phyloP scores from a whole-genome alignment of 108 stramenopile genomes.

The Cyclotella choctawhatcheeana region DNA sequence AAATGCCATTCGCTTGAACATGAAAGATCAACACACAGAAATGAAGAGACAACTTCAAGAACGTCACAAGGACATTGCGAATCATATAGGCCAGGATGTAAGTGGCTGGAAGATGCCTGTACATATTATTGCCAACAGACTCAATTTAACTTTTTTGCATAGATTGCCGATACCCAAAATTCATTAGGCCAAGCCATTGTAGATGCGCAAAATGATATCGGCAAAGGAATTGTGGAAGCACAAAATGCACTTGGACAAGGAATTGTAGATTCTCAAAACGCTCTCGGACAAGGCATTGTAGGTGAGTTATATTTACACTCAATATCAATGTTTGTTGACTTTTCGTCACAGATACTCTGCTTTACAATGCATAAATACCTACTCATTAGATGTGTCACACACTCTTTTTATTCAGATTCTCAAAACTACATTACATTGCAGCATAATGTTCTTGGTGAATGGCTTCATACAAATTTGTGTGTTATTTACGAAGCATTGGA shows the following conservation, averaged over 20 bases:
- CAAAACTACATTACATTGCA: conserved; percentile 7
- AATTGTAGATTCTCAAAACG: conserved; percentile 5
- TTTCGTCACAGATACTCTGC: neutral
- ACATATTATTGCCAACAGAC: neutral
- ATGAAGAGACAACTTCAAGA: neutral
- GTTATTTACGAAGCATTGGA: neutral
- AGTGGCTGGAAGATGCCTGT: neutral
- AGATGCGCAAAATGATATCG: neutral
- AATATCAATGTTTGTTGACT: neutral
- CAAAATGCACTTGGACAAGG: neutral
- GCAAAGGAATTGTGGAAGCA: neutral
- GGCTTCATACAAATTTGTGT: neutral
- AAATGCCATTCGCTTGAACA: neutral
- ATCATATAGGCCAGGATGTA: conserved; percentile 4
- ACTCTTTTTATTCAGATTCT: too few species aligned
- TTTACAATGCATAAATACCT: neutral
- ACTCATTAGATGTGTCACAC: too few species aligned
- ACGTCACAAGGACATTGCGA: conserved; percentile 1
- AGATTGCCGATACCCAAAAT: conserved; percentile 3
- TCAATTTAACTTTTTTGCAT: neutral
- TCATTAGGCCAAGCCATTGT: neutral
- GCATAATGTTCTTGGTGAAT: conserved; percentile 9
- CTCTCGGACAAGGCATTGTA: neutral
- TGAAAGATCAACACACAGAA: conserved; percentile 8
- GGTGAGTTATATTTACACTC: neutral